Evolutionary conservation across 257 asterid species (phyloP).

Genomic region (Solanum lignicaule): DNA sequence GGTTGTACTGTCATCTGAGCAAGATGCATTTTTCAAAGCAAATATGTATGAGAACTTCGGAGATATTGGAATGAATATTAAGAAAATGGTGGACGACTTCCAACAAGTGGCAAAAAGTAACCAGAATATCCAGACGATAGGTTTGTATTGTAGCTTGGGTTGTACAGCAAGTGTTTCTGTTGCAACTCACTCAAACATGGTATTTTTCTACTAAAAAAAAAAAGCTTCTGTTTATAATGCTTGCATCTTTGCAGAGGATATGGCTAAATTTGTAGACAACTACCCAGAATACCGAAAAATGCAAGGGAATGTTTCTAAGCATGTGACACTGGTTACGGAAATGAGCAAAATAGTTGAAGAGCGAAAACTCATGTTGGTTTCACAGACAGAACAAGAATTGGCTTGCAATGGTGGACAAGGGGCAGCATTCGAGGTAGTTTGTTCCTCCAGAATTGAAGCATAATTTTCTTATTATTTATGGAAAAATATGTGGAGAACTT

Average conservation of each 20-base stretch:
- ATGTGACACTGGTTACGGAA: constrained; percentile 92
- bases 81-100: constrained; percentile 91
- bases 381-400: constrained; percentile 94
- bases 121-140: constrained; percentile 96
- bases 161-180: not conserved
- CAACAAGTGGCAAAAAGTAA: constrained; percentile 90
- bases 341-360: constrained; percentile 98
- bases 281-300: constrained; percentile 90
- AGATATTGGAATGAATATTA: constrained; percentile 96
- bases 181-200: not conserved
- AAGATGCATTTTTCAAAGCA: constrained; percentile 86
- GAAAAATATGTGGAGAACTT: not conserved
- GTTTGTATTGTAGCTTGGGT: constrained; percentile 24
- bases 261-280: constrained; percentile 97
- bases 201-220: not conserved
- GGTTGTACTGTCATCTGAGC: constrained; percentile 95
- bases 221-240: constrained; percentile 10
- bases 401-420: constrained; percentile 99
- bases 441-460: not conserved
- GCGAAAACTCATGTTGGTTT: constrained; percentile 84
- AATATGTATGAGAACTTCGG: constrained; percentile 95
- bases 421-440: constrained; percentile 89
- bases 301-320: constrained; percentile 99
- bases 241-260: constrained; percentile 67
- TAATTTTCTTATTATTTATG: not conserved